Evolutionary conservation across 306 rosid species (phyloP), one percentile per base, ranked within the genome.

Genomic region (Prunus davidiana): DNA sequence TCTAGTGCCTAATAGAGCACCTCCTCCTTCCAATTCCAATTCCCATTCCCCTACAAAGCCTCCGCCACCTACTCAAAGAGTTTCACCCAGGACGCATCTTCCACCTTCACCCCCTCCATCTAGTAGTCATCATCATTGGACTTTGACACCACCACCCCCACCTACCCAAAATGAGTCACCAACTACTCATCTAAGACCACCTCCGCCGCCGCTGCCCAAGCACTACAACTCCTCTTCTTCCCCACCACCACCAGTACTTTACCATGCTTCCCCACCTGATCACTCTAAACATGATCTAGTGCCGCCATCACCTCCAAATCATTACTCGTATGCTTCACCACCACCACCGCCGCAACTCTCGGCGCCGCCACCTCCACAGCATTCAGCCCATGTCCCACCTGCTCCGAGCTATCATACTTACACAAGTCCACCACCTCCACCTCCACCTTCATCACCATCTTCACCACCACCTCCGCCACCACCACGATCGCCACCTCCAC

Each of bases 61-160:
- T 15, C 81, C 84, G 6, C 83, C 82, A 19, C 82, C 78, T 10
- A 64, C 73, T 12, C 15, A 38, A 51, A 51, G 68, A 45, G 72
- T 71, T 72, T 65, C 82, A 15, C 74, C 77, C 8, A 28, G 68
- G 67, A 72, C 77, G n/a, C 41, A 72, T 73, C 58, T 51, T 64
- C 64, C 55, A 15, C 71, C 78, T 8, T 16, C 56, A 1, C 32
- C 64, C 28, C 69, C 69, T 61, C 43, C 43, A 61, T 61, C 66
- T 14, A 28, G 43, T 14, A 61, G 38, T 25, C n/a, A 14, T 28
- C 3, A 20, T 27, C 19, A 28, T 61, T 25, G 16, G 66, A 12
- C 27, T n/a, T 9, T 15, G 18, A 34, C 41, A 28, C 43, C 41
- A 27, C 62, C 63, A 30, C 74, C 74, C 22, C 66, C 76, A 55